Evolutionary conservation across 1,284 basidiomycete genomes (phyloP), one percentile per base, ranked within the genome.

Genomic region (Sporisorium scitamineum): DNA sequence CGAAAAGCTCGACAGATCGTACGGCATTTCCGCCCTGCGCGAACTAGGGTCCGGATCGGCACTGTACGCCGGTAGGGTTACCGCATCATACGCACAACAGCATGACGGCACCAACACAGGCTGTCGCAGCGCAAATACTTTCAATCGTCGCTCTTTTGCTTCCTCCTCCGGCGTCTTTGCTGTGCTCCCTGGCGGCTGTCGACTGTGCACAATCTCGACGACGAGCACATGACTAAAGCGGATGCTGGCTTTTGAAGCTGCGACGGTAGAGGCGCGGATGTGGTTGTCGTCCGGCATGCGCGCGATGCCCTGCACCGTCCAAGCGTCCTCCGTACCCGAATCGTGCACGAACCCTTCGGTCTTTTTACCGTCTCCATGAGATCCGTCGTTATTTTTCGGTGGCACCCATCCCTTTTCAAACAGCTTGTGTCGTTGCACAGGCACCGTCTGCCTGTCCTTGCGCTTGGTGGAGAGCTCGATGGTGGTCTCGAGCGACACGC

Each of bases 61-160:
- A 7, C 72, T 70, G 65, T 85, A 85, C 3, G 78, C 68, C 1
- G 84, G 84, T 22, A 85, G 55, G 29, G 80, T 83, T 10, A 84
- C 84, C 6, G 82, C 82, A 50, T 85, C 82, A 48, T 81, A 80
- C n/a, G 84, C 84, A 39, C 84, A 84, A 47, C 84, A 85, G 72
- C 84, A 85, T 22, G 70, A 75, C 2, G 84, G 84, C 1, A 85
- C 53, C 0, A 77, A 47, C 14, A 84, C 74, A 11, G 82, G 81
- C 54, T 85, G 84, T 14, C 84, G 73, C 37, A 85, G 64, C 3
- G 83, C 79, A 63, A 84, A 85, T 24, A 85, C 84, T 51, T 85
- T 85, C 57, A 85, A 62, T 37, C 80, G 68, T 13, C 83, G 54
- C 34, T 79, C 66, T 27, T 68, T 63, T 13, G 66, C 67, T 45